Conservation (phyloP, 2,329 filamentous ascomycete species). For the Bipolaris victoriae region DNA sequence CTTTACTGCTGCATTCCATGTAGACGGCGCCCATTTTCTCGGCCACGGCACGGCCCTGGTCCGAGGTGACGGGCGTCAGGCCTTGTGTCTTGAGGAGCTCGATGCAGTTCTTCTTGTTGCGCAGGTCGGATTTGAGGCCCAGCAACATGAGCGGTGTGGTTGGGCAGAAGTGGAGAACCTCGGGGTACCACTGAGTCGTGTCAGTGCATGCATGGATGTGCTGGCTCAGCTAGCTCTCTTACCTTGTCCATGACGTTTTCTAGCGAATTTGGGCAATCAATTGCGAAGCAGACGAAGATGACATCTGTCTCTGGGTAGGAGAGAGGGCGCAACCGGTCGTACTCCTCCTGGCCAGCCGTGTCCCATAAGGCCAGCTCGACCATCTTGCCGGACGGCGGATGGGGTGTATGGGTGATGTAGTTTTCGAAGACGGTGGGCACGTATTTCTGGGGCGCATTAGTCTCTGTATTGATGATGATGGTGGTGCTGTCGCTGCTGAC, state of each 20-base stretch:
- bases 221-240: conserved; percentile 34
- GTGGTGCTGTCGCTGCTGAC: neutral
- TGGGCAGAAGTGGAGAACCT: conserved; percentile 98
- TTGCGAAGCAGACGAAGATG: conserved; percentile 98
- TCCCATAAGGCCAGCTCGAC: conserved; percentile 98
- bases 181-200: conserved; percentile 87
- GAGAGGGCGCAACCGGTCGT: conserved; percentile 91
- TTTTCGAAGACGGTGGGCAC: conserved; percentile 99
- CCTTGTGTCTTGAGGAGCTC: conserved; percentile 98
- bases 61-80: conserved; percentile 88
- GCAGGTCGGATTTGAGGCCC: conserved; percentile 95
- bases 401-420: conserved; percentile 97
- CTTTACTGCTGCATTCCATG: conserved; percentile 98
- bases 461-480: neutral
- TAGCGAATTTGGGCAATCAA: conserved; percentile 96
- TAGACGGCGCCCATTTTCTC: conserved; percentile 94
- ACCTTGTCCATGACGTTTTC: conserved; percentile 99
- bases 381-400: conserved; percentile 85
- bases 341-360: conserved; percentile 97
- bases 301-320: conserved; percentile 98
- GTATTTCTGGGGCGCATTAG: conserved; percentile 78
- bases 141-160: conserved; percentile 95
- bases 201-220: conserved; percentile 30
- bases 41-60: conserved; percentile 87
- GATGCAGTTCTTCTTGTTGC: conserved; percentile 94